Evolutionary conservation across 805 yeast genomes (phyloP), one percentile per base, ranked within the genome.

Genomic region (Ogataea saltuana): DNA sequence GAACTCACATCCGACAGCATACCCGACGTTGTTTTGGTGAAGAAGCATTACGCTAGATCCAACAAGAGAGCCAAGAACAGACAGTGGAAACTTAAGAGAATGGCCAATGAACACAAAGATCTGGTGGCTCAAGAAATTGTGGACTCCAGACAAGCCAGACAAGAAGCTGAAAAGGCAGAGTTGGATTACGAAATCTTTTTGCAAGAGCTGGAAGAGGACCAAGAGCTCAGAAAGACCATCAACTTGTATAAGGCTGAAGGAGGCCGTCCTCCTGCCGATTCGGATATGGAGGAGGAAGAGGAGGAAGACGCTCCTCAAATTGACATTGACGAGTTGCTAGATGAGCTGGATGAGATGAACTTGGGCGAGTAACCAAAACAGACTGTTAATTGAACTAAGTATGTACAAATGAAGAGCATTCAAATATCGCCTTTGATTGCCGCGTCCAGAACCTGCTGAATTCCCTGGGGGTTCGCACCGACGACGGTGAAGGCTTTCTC

Each of bases 181-280:
- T 83, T 80, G 67, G 99, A 91, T 69, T 93, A 88, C 71, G 99
- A 91, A 70, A 62, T 84, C 54, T 93, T 93, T 87, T 78, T 93
- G 70, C 97, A 88, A 70, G 97, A 93, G 66, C 80, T 93, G 64
- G 99, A 93, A 72, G 98, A 93, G 69, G 99, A 93, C 68, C 82
- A 82, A 42, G 99, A 93, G 64, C 77, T 93, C 64, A 85, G 99
- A 73, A 89, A 85, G 58, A 81, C 88, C 34, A 80, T 93, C 65
- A 91, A 93, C 63, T 60, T 93, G 59, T 93, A 93, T 74, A 93
- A 89, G 70, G 80, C 83, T 42, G 63, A 59, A 57, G 41, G 63
- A 55, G 27, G 53, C 41, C 40, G 58, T 57, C 11, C n/a, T n/a
- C n/a, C 56, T 49, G 58, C 60, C 20, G 68, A 59, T 9, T 67